These are phyloP conservation scores for Dianthus caryophyllus DNA, from an alignment of 148 eudicot species.

Conservation along the genomic window DNA sequence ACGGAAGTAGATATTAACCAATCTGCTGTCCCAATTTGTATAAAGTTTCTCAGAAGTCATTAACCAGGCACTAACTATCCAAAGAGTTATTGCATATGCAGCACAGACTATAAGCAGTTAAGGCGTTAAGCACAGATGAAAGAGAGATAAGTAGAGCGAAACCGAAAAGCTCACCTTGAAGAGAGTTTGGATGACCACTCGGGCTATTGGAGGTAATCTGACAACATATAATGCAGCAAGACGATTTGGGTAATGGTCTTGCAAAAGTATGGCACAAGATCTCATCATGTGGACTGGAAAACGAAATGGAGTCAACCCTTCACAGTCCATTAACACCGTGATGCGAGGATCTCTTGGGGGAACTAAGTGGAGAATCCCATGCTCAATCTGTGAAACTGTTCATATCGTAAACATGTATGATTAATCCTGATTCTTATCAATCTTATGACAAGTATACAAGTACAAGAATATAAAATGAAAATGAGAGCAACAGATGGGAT, in stretches of 20 bases:
- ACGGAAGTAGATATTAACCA: not conserved
- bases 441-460: not conserved
- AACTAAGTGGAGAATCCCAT: conserved; percentile 49
- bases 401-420: conserved; percentile 12
- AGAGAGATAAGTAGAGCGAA: not conserved
- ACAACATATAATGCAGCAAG: conserved; percentile 54
- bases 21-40: not conserved
- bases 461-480: not conserved
- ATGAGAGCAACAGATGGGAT: not conserved
- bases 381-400: conserved; percentile 68
- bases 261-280: conserved; percentile 59
- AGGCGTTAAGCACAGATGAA: conserved; percentile 1
- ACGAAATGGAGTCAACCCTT: conserved; percentile 59
- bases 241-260: conserved; percentile 72
- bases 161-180: conserved; percentile 40
- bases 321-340: conserved; percentile 69
- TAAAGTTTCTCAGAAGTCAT: not conserved
- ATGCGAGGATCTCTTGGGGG: conserved; percentile 41
- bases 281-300: conserved; percentile 63
- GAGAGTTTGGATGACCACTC: conserved; percentile 47
- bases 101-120: not conserved
- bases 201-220: conserved; percentile 49
- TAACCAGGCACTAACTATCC: not conserved
- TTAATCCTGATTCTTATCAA: conserved; percentile 8
- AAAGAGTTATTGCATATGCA: not conserved